These are phyloP conservation scores for Suhomyces prunicola DNA, from an alignment of 805 yeast genomes.

Conservation along the genomic window DNA sequence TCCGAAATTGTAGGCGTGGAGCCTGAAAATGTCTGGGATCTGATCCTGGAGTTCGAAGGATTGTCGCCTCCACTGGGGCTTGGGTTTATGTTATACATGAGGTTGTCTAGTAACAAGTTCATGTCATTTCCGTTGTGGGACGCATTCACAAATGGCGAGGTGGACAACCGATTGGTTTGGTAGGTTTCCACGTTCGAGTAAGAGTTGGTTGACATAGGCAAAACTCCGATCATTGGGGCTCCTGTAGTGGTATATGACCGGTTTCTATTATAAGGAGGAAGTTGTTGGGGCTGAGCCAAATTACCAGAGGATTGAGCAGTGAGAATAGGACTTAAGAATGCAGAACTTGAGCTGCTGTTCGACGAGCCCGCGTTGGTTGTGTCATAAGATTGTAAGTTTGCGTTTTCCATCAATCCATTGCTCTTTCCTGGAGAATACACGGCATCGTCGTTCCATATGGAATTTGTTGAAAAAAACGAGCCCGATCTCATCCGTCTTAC, in stretches of 20 bases:
- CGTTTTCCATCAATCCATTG: conserved; percentile 13
- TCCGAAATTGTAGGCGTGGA: conserved; percentile 24
- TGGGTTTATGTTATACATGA: conserved; percentile 23
- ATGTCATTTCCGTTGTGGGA: conserved; percentile 24
- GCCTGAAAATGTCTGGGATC: conserved; percentile 43
- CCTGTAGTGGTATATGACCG: conserved; percentile 52
- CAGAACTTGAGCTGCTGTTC: conserved; percentile 12
- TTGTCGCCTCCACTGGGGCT: conserved; percentile 4
- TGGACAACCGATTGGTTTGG: conserved; percentile 16
- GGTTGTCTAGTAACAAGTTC: conserved; percentile 29
- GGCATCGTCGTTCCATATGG: conserved; percentile 58
- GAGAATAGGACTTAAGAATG: conserved; percentile 19
- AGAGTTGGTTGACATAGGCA: conserved; percentile 10
- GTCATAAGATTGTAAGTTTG: conserved; percentile 14
- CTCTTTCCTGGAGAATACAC: conserved; percentile 14
- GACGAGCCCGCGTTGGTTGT: conserved; percentile 4
- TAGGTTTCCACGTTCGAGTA: conserved; percentile 8
- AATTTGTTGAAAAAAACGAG: conserved; percentile 46
- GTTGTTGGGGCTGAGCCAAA: conserved; percentile 4
- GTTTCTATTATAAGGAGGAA: conserved; percentile 24
- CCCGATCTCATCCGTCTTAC: conserved; percentile 53
- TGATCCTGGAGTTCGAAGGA: conserved; percentile 22
- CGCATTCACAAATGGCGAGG: conserved; percentile 22
- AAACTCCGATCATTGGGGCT: conserved; percentile 16
- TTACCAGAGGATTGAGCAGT: conserved; percentile 14